Conservation (phyloP, 2,329 filamentous ascomycete genomes). For the Leptographium galeiforme region DNA sequence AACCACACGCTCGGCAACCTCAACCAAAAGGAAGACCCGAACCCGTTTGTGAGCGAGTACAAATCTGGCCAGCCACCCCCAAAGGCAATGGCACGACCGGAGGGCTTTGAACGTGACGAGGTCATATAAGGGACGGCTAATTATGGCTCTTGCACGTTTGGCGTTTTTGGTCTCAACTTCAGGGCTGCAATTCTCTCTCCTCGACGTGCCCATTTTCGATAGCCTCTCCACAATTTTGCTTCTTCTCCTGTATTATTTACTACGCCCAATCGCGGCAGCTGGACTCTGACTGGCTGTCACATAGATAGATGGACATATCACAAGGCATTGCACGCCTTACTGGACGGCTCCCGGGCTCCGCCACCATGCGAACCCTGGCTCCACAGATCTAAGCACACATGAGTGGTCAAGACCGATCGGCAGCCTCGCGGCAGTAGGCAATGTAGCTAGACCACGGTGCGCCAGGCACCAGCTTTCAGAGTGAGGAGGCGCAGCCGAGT, state of each 20-base stretch:
- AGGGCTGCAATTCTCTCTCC: not conserved
- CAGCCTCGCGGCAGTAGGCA: too few relatives aligned
- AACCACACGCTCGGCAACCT: constrained; percentile 92
- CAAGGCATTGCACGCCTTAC: too few relatives aligned
- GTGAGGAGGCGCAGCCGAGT: too few relatives aligned
- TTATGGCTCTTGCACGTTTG: not conserved
- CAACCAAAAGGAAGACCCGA: constrained; percentile 73
- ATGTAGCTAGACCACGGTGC: too few relatives aligned
- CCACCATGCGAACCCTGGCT: too few relatives aligned
- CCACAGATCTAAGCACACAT: too few relatives aligned
- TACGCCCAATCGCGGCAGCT: not conserved
- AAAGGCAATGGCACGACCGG: constrained; percentile 49
- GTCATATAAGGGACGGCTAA: constrained; percentile 34
- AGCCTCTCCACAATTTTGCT: not conserved
- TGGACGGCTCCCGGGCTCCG: too few relatives aligned
- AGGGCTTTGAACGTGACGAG: constrained; percentile 75
- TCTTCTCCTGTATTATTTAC: not conserved
- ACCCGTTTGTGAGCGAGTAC: constrained; percentile 80
- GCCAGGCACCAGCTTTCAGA: too few relatives aligned
- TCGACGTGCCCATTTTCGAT: not conserved
- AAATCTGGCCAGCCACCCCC: constrained; percentile 54
- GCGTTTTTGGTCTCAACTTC: not conserved
- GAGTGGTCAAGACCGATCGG: too few relatives aligned
- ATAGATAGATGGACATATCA: too few relatives aligned
- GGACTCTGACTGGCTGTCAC: too few relatives aligned